phyloP scores from a whole-genome alignment of 441 rosid species.

The Brassica balearica region DNA sequence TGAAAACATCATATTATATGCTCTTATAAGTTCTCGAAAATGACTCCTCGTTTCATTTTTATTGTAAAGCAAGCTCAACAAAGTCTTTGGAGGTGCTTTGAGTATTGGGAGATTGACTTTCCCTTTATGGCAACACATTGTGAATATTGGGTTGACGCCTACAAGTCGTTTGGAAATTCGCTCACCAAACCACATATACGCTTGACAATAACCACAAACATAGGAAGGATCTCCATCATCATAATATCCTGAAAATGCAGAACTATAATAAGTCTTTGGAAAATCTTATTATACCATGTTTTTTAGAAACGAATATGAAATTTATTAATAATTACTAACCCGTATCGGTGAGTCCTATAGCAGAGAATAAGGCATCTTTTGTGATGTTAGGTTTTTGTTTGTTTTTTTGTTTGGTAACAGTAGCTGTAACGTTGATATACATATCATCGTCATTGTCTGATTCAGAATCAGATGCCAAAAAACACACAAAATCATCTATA shows the following conservation, averaged over 20 bases:
- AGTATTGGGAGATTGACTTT: background rate
- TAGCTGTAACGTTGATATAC: background rate
- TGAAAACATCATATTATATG: background rate
- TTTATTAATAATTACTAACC: background rate
- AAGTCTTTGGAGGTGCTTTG: background rate
- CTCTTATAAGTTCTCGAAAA: background rate
- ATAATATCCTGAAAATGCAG: background rate
- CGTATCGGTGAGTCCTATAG: background rate
- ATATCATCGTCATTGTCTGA: background rate
- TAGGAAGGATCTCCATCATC: slow-evolving; percentile 2
- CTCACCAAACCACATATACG: background rate
- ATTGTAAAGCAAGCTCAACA: background rate
- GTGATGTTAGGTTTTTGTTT: background rate
- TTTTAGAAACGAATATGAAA: background rate
- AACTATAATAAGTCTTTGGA: background rate
- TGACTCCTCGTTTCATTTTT: background rate
- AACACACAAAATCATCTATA: background rate
- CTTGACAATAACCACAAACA: background rate
- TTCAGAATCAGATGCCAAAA: background rate
- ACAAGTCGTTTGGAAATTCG: background rate
- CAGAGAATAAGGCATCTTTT: background rate
- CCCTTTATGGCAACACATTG: background rate
- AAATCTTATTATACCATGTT: background rate
- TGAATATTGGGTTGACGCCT: background rate
- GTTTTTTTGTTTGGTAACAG: background rate